Evolutionary conservation across 2,329 filamentous ascomycete species (phyloP).

Genomic region (Hypoxylon sp.): DNA sequence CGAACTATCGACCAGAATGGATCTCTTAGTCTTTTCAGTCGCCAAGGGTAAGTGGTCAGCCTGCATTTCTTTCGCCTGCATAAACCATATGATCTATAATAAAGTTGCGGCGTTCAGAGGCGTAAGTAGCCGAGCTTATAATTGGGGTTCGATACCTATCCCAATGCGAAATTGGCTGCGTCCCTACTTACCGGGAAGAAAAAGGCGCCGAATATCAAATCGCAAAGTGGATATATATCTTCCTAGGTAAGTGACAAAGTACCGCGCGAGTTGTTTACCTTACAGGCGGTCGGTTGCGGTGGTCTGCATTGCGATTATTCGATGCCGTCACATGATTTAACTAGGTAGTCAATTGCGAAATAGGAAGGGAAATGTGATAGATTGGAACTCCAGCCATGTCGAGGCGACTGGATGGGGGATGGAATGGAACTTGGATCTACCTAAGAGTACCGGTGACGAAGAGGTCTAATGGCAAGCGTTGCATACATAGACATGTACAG

Average conservation of each 20-base stretch:
- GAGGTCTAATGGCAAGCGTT: neutral
- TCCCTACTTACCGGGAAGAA: too few relatives aligned
- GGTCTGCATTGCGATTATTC: conserved; percentile 7
- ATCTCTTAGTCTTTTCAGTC: conserved; percentile 5
- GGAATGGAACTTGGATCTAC: conserved; percentile 9
- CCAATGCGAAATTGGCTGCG: conserved; percentile 2
- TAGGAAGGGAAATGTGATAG: conserved; percentile 22
- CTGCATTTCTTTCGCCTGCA: conserved; percentile 22
- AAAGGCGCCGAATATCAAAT: neutral
- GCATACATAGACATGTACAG: too few relatives aligned
- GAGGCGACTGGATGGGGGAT: conserved; percentile 35
- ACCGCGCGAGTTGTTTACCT: neutral
- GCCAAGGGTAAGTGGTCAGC: conserved; percentile 29
- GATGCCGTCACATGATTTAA: conserved; percentile 27
- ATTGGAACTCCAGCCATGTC: conserved; percentile 17
- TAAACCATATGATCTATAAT: conserved; percentile 25
- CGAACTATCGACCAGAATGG: conserved; percentile 24
- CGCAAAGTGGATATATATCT: neutral
- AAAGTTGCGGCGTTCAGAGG: conserved; percentile 4
- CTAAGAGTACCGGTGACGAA: conserved; percentile 2
- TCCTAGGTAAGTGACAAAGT: neutral
- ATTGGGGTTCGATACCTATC: neutral
- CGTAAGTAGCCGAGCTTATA: conserved; percentile 3
- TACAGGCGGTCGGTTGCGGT: neutral
- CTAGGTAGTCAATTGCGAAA: conserved; percentile 24